Evolutionary conservation across 1,139 yeast genomes (phyloP).

Genomic region (Blastobotrys niveus): DNA sequence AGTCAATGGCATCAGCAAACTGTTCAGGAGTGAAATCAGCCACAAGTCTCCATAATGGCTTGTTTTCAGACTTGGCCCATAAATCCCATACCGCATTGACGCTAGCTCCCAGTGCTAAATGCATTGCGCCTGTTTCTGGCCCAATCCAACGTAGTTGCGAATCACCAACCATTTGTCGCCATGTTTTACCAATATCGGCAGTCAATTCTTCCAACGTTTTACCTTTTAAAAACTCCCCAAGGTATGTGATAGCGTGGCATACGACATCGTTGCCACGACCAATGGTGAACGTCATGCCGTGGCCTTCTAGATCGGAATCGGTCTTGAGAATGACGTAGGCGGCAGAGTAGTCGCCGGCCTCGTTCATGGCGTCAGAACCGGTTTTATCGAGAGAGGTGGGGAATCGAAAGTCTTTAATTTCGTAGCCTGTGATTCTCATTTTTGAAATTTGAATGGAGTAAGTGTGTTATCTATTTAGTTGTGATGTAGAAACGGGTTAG

Average conservation of each 20-base stretch:
- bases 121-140: slow-evolving; percentile 39
- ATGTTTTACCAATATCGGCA: slow-evolving; percentile 36
- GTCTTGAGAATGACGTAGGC: slow-evolving; percentile 30
- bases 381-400: slow-evolving; percentile 37
- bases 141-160: slow-evolving; percentile 41
- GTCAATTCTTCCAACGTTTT: slow-evolving; percentile 33
- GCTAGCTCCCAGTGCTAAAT: slow-evolving; percentile 34
- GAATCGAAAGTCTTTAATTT: slow-evolving; percentile 34
- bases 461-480: too few relatives aligned
- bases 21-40: slow-evolving; percentile 41
- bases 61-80: slow-evolving; percentile 36
- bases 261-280: slow-evolving; percentile 36
- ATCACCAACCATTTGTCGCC: slow-evolving; percentile 38
- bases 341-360: slow-evolving; percentile 36
- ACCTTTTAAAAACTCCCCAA: slow-evolving; percentile 32
- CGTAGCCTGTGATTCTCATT: slow-evolving; percentile 28
- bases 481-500: too few relatives aligned
- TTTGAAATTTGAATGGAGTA: too few relatives aligned
- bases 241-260: slow-evolving; percentile 31
- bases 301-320: slow-evolving; percentile 27
- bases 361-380: slow-evolving; percentile 38
- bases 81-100: slow-evolving; percentile 40
- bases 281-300: slow-evolving; percentile 35
- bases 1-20: slow-evolving; percentile 41
- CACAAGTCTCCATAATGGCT: slow-evolving; percentile 40